These are phyloP conservation scores for Calocera viscosa DNA, from an alignment of 768 basidiomycete species.

Conservation along the genomic window DNA sequence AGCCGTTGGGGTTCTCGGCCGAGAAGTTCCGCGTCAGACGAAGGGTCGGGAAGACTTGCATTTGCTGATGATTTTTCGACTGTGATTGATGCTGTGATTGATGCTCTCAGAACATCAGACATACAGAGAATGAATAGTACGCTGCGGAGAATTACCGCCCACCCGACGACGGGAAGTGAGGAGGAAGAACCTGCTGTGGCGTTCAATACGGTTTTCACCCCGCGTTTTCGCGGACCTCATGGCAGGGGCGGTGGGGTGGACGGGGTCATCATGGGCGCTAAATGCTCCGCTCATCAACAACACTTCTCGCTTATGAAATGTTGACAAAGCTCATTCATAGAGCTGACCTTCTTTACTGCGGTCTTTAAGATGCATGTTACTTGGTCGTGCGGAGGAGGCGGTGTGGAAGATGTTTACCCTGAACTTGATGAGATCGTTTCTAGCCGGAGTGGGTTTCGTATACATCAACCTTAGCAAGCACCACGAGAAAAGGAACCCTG, in stretches of 20 bases:
- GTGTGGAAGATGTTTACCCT: neutral
- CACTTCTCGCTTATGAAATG: neutral
- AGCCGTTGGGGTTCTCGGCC: slow-evolving; percentile 1
- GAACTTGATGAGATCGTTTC: neutral
- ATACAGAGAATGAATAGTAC: too few relatives aligned
- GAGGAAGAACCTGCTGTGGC: too few relatives aligned
- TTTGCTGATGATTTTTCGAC: neutral
- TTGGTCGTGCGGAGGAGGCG: neutral
- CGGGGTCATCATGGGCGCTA: neutral
- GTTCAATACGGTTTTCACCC: neutral
- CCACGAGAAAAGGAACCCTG: too few relatives aligned
- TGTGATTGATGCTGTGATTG: too few relatives aligned
- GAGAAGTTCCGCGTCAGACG: slow-evolving; percentile 4
- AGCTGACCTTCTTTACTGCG: neutral
- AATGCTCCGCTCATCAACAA: neutral
- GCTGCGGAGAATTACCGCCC: too few relatives aligned
- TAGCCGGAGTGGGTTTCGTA: neutral
- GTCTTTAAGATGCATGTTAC: neutral
- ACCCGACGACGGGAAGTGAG: too few relatives aligned
- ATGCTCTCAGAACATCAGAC: too few relatives aligned
- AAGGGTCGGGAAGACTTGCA: neutral
- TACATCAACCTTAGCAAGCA: neutral
- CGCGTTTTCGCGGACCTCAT: neutral
- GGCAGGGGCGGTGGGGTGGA: neutral
- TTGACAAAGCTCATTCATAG: neutral